Evolutionary conservation across 2,329 filamentous ascomycete species (phyloP).

Genomic region (Tolypocladium cylindrosporum): DNA sequence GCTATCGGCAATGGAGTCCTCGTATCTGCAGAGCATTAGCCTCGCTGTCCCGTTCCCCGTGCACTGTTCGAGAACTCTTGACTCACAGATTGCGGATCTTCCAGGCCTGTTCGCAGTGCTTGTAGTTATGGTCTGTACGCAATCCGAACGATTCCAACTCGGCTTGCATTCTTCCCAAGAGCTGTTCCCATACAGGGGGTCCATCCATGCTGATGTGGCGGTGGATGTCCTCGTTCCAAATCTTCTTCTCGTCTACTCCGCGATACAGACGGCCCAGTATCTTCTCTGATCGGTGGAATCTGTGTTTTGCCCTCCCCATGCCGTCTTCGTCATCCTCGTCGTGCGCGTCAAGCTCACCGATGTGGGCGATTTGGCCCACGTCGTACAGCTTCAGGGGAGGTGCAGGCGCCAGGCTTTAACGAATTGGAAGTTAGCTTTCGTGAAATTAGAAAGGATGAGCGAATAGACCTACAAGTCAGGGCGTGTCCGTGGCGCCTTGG

Average conservation of each 20-base stretch:
- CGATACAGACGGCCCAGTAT: constrained; percentile 63
- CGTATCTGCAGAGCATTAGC: constrained; percentile 27
- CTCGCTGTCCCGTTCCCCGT: background rate
- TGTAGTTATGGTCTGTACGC: constrained; percentile 20
- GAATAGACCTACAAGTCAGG: constrained; percentile 43
- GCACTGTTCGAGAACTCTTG: constrained; percentile 12
- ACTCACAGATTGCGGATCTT: constrained; percentile 36
- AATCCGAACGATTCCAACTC: constrained; percentile 8
- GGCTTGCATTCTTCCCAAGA: constrained; percentile 18
- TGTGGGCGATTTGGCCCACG: constrained; percentile 29
- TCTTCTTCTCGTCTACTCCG: constrained; percentile 59
- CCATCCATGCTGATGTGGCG: constrained; percentile 14
- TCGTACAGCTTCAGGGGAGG: constrained; percentile 34
- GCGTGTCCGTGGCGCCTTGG: constrained; percentile 25
- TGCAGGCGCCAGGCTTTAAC: constrained; percentile 32
- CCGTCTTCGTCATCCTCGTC: constrained; percentile 30
- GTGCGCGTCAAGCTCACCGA: constrained; percentile 18
- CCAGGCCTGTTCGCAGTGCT: constrained; percentile 25
- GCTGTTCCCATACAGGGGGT: constrained; percentile 31
- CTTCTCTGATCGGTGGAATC: constrained; percentile 59
- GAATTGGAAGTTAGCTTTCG: constrained; percentile 1
- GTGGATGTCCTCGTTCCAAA: constrained; percentile 44
- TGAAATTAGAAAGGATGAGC: background rate
- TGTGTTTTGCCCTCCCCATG: constrained; percentile 30
- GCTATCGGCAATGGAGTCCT: constrained; percentile 28